Percentiles rank a stretch among this genome's conserved stretches.
Evolutionary conservation across 2,329 filamentous ascomycete genomes (phyloP).

Genomic region (Pseudovirgaria hyperparasitica): DNA sequence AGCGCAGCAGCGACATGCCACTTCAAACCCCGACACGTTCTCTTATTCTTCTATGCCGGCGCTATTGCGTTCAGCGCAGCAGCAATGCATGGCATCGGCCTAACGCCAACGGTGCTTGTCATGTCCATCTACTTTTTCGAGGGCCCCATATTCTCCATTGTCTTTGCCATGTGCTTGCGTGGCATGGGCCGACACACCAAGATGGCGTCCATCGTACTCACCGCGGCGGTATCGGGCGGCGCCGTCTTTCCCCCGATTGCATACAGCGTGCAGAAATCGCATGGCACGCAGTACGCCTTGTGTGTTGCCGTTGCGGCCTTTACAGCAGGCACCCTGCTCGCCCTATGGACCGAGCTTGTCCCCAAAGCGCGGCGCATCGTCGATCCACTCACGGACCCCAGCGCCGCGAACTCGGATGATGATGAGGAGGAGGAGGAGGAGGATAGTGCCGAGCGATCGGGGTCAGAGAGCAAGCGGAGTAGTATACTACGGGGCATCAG

Average conservation of each 20-base stretch:
- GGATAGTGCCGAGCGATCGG: neutral
- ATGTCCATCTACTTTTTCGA: conserved; percentile 47
- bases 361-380: conserved; percentile 37
- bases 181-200: conserved; percentile 47
- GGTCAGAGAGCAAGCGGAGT: neutral
- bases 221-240: conserved; percentile 41
- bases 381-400: conserved; percentile 32
- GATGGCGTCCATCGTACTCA: conserved; percentile 40
- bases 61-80: conserved; percentile 39
- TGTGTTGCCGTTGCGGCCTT: conserved; percentile 41
- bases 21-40: conserved; percentile 45
- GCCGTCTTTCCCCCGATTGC: conserved; percentile 43
- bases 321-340: conserved; percentile 37
- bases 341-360: conserved; percentile 39
- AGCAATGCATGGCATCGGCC: conserved; percentile 32
- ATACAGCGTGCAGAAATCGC: conserved; percentile 28
- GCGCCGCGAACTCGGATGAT: too few species aligned
- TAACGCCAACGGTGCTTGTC: conserved; percentile 33
- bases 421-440: conserved; percentile 12
- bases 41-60: conserved; percentile 40
- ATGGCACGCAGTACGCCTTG: conserved; percentile 35
- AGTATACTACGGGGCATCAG: neutral
- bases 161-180: conserved; percentile 45
- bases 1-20: conserved; percentile 40
- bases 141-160: conserved; percentile 46